Conservation (phyloP, 306 rosid species). For the Cucurbita pepo region DNA sequence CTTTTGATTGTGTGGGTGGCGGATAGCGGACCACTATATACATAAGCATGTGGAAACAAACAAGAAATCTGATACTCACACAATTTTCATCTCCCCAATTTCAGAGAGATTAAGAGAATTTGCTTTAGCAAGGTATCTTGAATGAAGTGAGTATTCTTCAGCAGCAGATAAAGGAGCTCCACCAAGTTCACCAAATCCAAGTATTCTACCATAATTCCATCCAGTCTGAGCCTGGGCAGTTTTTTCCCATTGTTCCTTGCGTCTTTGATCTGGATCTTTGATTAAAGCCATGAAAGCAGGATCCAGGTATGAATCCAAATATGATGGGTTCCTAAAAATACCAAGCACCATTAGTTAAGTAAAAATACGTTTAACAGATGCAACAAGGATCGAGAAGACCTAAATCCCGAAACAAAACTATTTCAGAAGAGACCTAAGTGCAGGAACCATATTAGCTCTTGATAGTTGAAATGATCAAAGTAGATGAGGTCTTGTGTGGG, state of each 20-base stretch:
- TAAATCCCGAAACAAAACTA: background rate
- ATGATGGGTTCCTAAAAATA: conserved; percentile 50
- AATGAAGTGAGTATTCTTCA: conserved; percentile 89
- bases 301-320: conserved; percentile 75
- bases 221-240: conserved; percentile 80
- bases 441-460: background rate
- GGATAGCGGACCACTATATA: background rate
- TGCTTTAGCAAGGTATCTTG: conserved; percentile 94
- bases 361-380: background rate
- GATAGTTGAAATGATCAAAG: background rate
- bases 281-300: conserved; percentile 99
- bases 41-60: conserved; percentile 1
- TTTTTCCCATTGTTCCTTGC: conserved; percentile 92
- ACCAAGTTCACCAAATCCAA: conserved; percentile 87
- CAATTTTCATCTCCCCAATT: conserved; percentile 93
- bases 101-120: conserved; percentile 81
- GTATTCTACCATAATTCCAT: conserved; percentile 65
- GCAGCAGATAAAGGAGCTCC: conserved; percentile 71
- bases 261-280: conserved; percentile 96
- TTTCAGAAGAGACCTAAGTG: background rate
- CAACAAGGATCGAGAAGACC: background rate
- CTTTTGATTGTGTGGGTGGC: background rate
- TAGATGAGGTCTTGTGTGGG: background rate
- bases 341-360: background rate
- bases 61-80: conserved; percentile 35